Percentiles rank a stretch among this genome's conserved stretches.
Evolutionary conservation across 257 asterid genomes (phyloP).

Genomic region (Ilex aquifolium): DNA sequence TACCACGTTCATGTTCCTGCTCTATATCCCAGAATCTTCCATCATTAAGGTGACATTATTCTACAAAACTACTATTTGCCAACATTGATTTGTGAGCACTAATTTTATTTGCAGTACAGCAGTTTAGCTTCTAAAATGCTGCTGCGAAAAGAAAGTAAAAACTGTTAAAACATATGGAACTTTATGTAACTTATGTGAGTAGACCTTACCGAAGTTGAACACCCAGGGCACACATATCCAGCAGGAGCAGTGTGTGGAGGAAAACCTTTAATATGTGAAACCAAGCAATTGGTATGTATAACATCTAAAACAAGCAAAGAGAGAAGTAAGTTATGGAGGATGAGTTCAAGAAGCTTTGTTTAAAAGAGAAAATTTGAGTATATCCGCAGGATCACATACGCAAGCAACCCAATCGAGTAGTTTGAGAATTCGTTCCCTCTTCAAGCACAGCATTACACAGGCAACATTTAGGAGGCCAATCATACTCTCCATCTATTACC

Average conservation of each 20-base stretch:
- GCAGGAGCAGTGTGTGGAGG: conserved; percentile 84
- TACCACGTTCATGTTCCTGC: no score
- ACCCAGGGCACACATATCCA: conserved; percentile 76
- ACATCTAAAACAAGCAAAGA: conserved; percentile 44
- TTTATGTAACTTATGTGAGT: conserved; percentile 2
- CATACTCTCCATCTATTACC: conserved; percentile 97
- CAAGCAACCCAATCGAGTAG: conserved; percentile 93
- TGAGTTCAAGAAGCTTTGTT: background rate
- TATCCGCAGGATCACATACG: conserved; percentile 48
- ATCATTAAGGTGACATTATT: no score
- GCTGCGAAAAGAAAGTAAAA: no score
- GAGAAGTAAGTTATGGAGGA: background rate
- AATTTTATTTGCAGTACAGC: no score
- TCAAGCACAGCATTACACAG: conserved; percentile 66
- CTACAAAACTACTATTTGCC: no score
- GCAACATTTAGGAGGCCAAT: conserved; percentile 97
- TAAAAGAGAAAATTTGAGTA: background rate
- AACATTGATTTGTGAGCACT: no score
- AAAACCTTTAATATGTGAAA: conserved; percentile 71
- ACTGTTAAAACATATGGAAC: background rate
- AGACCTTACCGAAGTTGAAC: conserved; percentile 66
- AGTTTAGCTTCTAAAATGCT: no score
- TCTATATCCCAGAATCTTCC: no score
- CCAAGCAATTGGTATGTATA: conserved; percentile 71
- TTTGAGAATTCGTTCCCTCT: conserved; percentile 58